These are phyloP conservation scores for Didymella arachidicola DNA, from an alignment of 2,329 filamentous ascomycete species.

Conservation along the genomic window DNA sequence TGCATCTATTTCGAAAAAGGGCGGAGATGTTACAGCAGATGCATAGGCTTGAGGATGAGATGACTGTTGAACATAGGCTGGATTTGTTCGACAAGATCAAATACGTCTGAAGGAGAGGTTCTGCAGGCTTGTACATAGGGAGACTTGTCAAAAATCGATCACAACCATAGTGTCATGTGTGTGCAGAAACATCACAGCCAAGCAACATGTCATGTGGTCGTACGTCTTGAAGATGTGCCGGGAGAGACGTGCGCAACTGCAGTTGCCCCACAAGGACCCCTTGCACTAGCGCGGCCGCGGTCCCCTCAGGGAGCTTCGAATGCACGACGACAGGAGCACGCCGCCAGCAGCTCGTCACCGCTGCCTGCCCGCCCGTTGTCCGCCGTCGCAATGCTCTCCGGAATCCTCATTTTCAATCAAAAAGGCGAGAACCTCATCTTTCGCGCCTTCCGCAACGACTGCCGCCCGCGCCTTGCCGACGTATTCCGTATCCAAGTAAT, in stretches of 20 bases:
- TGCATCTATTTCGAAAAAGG: neutral
- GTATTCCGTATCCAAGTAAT: conserved; percentile 99
- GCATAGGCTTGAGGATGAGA: neutral
- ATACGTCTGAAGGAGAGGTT: neutral
- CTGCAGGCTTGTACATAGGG: too few species aligned
- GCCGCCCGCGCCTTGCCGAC: conserved; percentile 94
- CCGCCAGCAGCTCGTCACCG: conserved; percentile 3
- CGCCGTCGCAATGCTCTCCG: conserved; percentile 77
- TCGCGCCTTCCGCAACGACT: conserved; percentile 97
- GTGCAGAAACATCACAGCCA: too few species aligned
- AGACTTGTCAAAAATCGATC: too few species aligned
- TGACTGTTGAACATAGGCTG: neutral
- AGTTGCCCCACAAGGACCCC: conserved; percentile 13
- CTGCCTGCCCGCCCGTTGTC: conserved; percentile 4
- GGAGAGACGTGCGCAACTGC: neutral
- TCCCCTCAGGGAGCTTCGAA: conserved; percentile 17
- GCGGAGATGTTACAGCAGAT: neutral
- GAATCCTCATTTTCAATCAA: conserved; percentile 98
- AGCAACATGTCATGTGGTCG: neutral
- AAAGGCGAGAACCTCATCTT: conserved; percentile 99
- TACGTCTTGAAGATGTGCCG: neutral
- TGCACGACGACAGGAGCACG: conserved; percentile 11
- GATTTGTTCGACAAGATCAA: neutral
- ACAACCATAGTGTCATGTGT: too few species aligned
- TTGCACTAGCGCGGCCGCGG: conserved; percentile 18